Conservation (phyloP, 192 early-diverging fungal genomes). For the Backusella parvicylindrica region DNA sequence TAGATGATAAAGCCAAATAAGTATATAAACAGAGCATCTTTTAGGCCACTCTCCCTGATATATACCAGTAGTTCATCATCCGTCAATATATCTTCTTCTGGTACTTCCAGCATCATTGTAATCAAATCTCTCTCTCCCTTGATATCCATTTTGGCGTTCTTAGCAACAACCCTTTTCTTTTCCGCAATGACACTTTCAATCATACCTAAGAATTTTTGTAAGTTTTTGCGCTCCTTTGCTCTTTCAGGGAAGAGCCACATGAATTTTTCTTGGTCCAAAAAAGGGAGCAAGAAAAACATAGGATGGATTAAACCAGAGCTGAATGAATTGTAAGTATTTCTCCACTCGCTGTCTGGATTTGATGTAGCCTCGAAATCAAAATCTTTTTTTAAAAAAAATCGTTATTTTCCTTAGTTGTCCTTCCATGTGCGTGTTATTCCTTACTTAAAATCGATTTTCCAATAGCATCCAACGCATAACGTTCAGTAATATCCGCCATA, state of each 20-base stretch:
- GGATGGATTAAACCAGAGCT: constrained; percentile 4
- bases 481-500: neutral
- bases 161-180: neutral
- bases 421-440: neutral
- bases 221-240: constrained; percentile 5
- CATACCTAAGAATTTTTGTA: constrained; percentile 15
- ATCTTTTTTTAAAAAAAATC: neutral
- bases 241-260: constrained; percentile 18
- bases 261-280: constrained; percentile 10
- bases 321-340: constrained; percentile 15
- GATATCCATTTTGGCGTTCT: neutral
- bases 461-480: constrained; percentile 1
- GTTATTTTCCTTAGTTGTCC: neutral
- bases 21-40: neutral
- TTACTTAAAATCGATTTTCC: constrained; percentile 3
- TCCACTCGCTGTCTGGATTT: constrained; percentile 16
- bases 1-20: neutral
- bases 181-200: constrained; percentile 19
- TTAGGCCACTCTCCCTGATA: neutral
- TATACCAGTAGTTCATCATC: constrained; percentile 22
- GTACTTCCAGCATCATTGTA: constrained; percentile 26
- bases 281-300: constrained; percentile 19
- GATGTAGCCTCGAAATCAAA: constrained; percentile 27
- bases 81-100: constrained; percentile 11
- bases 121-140: constrained; percentile 28